phyloP scores from a whole-genome alignment of 2,329 filamentous ascomycete species.

The Helicocarpus griseus region DNA sequence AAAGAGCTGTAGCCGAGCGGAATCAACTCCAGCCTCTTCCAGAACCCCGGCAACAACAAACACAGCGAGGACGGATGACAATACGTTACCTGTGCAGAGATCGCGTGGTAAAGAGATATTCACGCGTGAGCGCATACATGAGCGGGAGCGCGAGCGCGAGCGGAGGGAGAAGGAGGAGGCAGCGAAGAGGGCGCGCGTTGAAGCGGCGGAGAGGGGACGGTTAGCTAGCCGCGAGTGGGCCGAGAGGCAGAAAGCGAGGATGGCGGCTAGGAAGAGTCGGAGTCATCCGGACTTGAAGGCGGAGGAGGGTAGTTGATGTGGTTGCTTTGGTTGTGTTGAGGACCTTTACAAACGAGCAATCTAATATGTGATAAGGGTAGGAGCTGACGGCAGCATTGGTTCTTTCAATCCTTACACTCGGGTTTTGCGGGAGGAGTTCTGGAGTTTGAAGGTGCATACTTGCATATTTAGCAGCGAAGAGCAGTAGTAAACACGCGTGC shows the following conservation, averaged over 20 bases:
- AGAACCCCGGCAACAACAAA: conserved; percentile 8
- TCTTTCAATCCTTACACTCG: no score
- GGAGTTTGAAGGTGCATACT: no score
- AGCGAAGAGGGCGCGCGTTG: conserved; percentile 22
- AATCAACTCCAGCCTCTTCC: background rate
- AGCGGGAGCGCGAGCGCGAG: conserved; percentile 18
- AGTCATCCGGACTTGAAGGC: background rate
- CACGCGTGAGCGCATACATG: conserved; percentile 15
- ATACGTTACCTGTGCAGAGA: conserved; percentile 13
- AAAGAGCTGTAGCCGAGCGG: background rate
- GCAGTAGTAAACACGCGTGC: no score
- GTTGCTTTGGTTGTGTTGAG: background rate
- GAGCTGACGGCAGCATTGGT: no score
- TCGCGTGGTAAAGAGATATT: conserved; percentile 22
- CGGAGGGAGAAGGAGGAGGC: conserved; percentile 24
- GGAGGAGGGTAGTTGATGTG: background rate
- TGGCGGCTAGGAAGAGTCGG: background rate
- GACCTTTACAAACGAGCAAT: no score
- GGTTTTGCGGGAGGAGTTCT: no score
- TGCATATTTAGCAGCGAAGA: no score
- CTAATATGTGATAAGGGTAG: no score
- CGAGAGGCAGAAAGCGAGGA: conserved; percentile 18
- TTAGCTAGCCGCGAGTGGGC: conserved; percentile 27
- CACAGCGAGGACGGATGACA: conserved; percentile 8
- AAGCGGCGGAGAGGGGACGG: conserved; percentile 25